Percentiles rank a stretch among this genome's conserved stretches.
phyloP scores from a whole-genome alignment of 163 green algal species.

The Chlamydomonas reinhardtii region DNA sequence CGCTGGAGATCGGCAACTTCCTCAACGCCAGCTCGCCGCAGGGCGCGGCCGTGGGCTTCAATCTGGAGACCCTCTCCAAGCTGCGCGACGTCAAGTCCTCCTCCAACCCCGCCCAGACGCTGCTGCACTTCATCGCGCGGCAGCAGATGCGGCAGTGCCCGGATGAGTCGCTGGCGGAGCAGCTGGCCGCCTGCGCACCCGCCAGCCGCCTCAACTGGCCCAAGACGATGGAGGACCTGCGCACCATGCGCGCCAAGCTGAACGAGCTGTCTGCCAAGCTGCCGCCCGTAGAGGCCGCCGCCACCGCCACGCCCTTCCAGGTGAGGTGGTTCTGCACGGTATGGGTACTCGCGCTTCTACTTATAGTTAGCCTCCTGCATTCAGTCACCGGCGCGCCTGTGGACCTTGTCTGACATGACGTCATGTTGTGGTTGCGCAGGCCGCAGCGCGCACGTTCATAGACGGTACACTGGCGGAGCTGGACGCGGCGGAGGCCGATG shows the following conservation, averaged over 20 bases:
- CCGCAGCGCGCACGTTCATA: neutral
- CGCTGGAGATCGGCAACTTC: constrained; percentile 69
- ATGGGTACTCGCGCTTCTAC: too few relatives aligned
- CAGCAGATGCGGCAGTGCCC: constrained; percentile 43
- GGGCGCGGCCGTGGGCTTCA: constrained; percentile 67
- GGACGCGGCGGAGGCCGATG: constrained; percentile 14
- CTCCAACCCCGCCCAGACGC: constrained; percentile 61
- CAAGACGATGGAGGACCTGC: constrained; percentile 9
- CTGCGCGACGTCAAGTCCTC: constrained; percentile 65
- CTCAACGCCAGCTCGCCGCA: constrained; percentile 55
- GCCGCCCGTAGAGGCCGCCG: neutral
- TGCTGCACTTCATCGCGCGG: constrained; percentile 74
- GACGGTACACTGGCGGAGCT: neutral
- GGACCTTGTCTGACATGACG: too few relatives aligned
- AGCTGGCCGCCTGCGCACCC: constrained; percentile 22
- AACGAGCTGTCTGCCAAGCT: neutral
- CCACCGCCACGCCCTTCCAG: constrained; percentile 10
- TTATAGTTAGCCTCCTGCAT: too few relatives aligned
- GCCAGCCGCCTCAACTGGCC: constrained; percentile 10
- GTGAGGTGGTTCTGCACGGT: neutral
- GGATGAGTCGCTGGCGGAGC: constrained; percentile 13
- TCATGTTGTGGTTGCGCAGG: neutral
- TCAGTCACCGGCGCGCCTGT: too few relatives aligned
- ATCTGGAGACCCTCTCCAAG: constrained; percentile 70
- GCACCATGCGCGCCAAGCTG: constrained; percentile 12